Percentiles rank a stretch among this genome's conserved stretches.
These are phyloP conservation scores for Chrysochromulina tobinii DNA, from an alignment of 78 protist genomes.

Conservation along the genomic window DNA sequence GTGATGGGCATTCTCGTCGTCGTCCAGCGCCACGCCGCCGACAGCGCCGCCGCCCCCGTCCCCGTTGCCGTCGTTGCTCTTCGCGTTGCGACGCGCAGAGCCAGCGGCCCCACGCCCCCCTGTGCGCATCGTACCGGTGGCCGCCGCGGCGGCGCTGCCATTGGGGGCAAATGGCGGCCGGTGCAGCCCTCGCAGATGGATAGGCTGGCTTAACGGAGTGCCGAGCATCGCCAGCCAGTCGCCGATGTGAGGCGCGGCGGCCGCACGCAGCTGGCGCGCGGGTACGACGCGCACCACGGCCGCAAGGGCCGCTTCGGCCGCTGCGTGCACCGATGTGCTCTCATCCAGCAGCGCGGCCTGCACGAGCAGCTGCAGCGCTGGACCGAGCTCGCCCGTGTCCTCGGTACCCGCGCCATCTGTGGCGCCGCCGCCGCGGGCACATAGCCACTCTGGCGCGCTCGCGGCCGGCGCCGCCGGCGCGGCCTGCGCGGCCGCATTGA, in stretches of 20 bases:
- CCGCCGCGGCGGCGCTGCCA: too few species aligned
- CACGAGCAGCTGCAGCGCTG: background rate
- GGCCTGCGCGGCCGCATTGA: background rate
- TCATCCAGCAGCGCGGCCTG: background rate
- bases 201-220: background rate
- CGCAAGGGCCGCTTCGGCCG: background rate
- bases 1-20: background rate
- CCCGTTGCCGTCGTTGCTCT: background rate
- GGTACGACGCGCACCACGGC: background rate
- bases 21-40: background rate
- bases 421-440: background rate
- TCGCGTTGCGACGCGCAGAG: too few species aligned
- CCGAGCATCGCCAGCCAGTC: background rate
- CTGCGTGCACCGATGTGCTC: background rate
- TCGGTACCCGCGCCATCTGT: background rate
- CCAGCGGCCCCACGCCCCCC: too few species aligned
- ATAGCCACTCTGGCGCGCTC: background rate
- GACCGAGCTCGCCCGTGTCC: background rate
- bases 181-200: too few species aligned
- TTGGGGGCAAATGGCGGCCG: too few species aligned
- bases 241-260: background rate
- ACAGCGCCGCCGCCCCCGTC: background rate
- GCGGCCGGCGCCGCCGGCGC: background rate
- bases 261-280: background rate
- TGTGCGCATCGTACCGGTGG: too few species aligned